Conservation (phyloP, 192 early-diverging fungal species). For the Oehlia diaphana region DNA sequence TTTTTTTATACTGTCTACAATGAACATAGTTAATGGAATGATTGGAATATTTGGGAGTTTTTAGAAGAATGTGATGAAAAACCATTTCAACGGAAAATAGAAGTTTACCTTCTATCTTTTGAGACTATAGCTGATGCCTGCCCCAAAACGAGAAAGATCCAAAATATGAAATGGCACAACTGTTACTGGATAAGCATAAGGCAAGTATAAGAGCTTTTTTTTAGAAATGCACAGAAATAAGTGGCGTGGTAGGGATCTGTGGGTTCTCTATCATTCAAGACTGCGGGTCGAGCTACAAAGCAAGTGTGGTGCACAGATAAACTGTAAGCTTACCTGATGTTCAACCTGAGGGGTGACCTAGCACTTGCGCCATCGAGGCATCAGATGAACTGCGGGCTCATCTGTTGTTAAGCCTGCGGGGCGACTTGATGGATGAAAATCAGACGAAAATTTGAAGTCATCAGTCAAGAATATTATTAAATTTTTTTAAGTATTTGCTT, state of each 20-base stretch:
- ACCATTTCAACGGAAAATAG: constrained; percentile 6
- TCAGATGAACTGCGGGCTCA: constrained; percentile 1
- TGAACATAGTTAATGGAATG: too few species aligned
- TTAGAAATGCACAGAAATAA: neutral
- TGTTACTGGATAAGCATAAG: too few species aligned
- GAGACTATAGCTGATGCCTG: neutral
- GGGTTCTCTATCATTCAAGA: constrained; percentile 12
- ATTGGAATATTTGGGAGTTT: constrained; percentile 17
- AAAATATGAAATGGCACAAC: too few species aligned
- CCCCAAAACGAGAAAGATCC: too few species aligned
- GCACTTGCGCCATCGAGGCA: neutral
- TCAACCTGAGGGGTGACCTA: neutral
- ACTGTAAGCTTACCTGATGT: constrained; percentile 6
- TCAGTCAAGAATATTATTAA: neutral
- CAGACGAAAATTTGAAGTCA: neutral
- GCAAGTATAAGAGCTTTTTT: too few species aligned
- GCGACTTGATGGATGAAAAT: neutral
- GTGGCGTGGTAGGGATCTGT: constrained; percentile 2
- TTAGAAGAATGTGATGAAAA: neutral
- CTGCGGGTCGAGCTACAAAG: constrained; percentile 12
- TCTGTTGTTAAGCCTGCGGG: neutral
- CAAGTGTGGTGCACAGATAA: neutral
- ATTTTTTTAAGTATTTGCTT: neutral
- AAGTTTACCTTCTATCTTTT: neutral
- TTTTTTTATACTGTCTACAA: too few species aligned